These are phyloP conservation scores for Candolleomyces eurysporus DNA, from an alignment of 768 basidiomycete genomes.

Conservation along the genomic window DNA sequence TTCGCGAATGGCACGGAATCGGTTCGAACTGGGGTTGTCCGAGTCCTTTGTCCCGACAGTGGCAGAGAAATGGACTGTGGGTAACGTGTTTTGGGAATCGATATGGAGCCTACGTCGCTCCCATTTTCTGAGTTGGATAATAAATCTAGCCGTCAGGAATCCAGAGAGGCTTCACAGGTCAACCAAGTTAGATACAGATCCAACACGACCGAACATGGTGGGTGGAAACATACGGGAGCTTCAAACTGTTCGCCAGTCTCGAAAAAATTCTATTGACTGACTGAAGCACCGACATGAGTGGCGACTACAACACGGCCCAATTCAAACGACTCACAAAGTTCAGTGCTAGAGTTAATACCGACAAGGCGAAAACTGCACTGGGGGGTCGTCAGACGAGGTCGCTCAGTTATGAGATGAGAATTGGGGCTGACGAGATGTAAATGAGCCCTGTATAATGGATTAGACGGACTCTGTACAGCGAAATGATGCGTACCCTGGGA, in stretches of 20 bases:
- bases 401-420: not conserved
- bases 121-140: not conserved
- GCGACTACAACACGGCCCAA: not conserved
- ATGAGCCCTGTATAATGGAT: not conserved
- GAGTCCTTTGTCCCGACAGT: not conserved
- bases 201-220: not conserved
- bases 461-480: no score
- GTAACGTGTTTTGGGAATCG: not conserved
- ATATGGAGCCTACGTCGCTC: not conserved
- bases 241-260: constrained; percentile 4
- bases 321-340: constrained; percentile 1
- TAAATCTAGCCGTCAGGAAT: not conserved
- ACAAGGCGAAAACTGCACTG: constrained; percentile 3
- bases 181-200: not conserved
- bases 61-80: not conserved
- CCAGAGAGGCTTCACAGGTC: constrained; percentile 1
- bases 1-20: not conserved
- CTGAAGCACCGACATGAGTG: not conserved
- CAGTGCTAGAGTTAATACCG: not conserved
- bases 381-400: not conserved
- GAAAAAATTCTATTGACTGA: not conserved
- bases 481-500: not conserved
- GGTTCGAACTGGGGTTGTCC: not conserved
- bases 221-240: not conserved
- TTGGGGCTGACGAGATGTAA: constrained; percentile 3